These are phyloP conservation scores for Hyaloscypha hepaticicola DNA, from an alignment of 495 filamentous ascomycete genomes.

Conservation along the genomic window DNA sequence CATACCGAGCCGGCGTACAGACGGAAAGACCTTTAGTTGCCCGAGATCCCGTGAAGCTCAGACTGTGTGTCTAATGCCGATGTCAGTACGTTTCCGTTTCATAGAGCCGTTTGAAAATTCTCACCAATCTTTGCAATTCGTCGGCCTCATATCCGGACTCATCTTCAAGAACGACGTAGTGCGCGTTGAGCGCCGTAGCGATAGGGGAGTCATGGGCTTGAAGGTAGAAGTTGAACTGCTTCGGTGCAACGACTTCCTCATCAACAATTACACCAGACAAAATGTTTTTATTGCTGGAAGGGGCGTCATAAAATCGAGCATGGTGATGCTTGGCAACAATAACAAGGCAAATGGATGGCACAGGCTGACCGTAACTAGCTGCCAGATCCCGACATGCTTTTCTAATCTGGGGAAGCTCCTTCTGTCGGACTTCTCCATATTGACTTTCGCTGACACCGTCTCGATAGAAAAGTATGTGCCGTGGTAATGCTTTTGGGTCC, in stretches of 20 bases:
- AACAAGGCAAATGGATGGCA: conserved; percentile 55
- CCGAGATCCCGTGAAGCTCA: conserved; percentile 12
- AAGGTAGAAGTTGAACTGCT: conserved; percentile 17
- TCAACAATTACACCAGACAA: conserved; percentile 4
- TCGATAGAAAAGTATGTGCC: conserved; percentile 83
- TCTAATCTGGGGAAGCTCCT: conserved; percentile 10
- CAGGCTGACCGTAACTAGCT: neutral
- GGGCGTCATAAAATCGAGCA: no score
- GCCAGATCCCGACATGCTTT: neutral
- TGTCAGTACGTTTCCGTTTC: neutral
- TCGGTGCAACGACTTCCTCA: neutral
- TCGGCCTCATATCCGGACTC: conserved; percentile 1
- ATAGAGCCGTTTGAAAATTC: neutral
- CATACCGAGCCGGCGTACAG: conserved; percentile 17
- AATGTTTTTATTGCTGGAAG: no score
- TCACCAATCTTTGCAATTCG: conserved; percentile 45
- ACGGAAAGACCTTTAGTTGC: conserved; percentile 6
- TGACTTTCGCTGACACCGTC: conserved; percentile 89
- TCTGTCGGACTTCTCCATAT: conserved; percentile 41
- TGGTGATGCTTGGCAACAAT: no score
- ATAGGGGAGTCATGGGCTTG: conserved; percentile 4
- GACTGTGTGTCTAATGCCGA: conserved; percentile 6
- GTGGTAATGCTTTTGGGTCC: conserved; percentile 42
- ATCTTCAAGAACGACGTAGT: conserved; percentile 15
- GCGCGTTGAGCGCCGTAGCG: conserved; percentile 10